phyloP scores from a whole-genome alignment of 345 rosid species.

The Clarkia xantiana region DNA sequence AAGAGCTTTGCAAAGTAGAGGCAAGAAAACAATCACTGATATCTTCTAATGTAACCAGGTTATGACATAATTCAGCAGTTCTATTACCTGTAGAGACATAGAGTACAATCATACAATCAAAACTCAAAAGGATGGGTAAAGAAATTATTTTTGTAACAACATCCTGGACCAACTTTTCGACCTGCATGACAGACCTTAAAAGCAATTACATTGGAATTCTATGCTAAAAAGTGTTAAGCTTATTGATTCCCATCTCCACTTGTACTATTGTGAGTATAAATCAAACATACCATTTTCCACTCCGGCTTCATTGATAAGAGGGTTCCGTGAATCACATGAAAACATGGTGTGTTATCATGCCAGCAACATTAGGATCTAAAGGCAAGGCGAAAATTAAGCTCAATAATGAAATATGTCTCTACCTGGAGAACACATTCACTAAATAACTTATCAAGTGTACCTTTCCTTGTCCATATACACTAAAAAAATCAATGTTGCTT shows the following conservation, averaged over 20 bases:
- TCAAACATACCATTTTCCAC: slow-evolving; percentile 53
- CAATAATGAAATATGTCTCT: not conserved
- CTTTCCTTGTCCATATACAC: too few species aligned
- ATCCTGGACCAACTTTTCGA: slow-evolving; percentile 71
- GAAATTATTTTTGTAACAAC: slow-evolving; percentile 49
- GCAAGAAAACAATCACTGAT: too few species aligned
- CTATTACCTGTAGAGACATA: too few species aligned
- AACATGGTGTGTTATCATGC: too few species aligned
- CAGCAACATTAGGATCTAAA: not conserved
- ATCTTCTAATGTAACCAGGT: too few species aligned
- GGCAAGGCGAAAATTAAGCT: not conserved
- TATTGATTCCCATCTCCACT: too few species aligned
- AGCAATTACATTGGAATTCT: slow-evolving; percentile 6
- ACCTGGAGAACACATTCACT: slow-evolving; percentile 70
- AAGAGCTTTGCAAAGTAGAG: too few species aligned
- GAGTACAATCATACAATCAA: too few species aligned
- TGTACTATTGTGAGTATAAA: not conserved
- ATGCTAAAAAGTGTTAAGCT: slow-evolving; percentile 7
- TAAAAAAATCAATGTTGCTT: too few species aligned
- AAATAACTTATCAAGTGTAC: too few species aligned
- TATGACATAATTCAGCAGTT: too few species aligned
- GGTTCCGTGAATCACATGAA: slow-evolving; percentile 42
- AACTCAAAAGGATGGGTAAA: too few species aligned
- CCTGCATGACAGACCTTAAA: slow-evolving; percentile 34
- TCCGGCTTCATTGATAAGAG: slow-evolving; percentile 89